Evolutionary conservation across 805 yeast species (phyloP), one percentile per base, ranked within the genome.

Genomic region (Henningerozyma blattae): DNA sequence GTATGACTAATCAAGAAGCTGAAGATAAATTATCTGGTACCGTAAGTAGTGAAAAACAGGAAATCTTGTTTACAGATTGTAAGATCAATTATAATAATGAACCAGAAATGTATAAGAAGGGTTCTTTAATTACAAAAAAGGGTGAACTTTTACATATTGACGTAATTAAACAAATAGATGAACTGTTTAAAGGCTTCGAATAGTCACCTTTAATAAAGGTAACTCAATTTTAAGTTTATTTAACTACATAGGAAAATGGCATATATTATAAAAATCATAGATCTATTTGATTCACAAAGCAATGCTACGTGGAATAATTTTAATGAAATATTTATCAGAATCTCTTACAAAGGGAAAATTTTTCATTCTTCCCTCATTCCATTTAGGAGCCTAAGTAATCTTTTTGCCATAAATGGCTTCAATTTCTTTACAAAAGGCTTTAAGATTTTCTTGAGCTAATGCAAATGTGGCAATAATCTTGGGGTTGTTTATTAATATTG

Each of bases 41-140:
- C 0, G 47, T 84, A 1, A 65, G 94, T 13, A 62, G 73, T 19
- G 96, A 89, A 47, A 91, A 91, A 53, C 82, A 91, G 51, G 98
- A 91, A 52, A 75, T 91, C 2, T 54, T 91, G 39, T 91, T 81
- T 50, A 59, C 67, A 16, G 70, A 75, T 39, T 82, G 87, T 56
- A 81, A 81, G 0, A 75, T 89, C 28, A 91, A 91, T 50, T 91
- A 91, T 58, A 91, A 91, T 52, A 74, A 83, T 42, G 96, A 89
- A 57, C 82, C 81, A 0, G 95, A 82, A 35, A 77, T 86, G 41
- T 91, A 61, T 59, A 82, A 79, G 42, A 91, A 89, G 59, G 98
- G 98, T 0, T 55, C 65, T 3, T 37, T 63, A 35, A 49, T 64
- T 9, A 68, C 73, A 29, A 85, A 68, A 16, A 60, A 63, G 27